A percentile compares a stretch with the other conserved stretches of the same genome.
phyloP scores from a whole-genome alignment of 768 basidiomycete genomes.

The Tricholoma furcatifolium region DNA sequence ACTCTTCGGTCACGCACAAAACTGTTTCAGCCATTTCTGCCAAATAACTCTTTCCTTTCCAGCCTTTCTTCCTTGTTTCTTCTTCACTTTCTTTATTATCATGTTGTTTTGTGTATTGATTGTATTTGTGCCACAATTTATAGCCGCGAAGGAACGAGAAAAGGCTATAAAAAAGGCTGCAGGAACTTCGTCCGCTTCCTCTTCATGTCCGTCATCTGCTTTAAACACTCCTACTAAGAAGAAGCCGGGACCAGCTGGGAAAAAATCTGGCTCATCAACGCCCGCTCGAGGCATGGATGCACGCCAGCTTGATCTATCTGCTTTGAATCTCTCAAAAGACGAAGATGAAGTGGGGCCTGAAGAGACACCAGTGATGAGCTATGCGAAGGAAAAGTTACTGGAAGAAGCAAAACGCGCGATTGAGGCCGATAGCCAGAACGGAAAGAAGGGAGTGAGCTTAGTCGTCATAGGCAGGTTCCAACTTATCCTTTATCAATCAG shows the following conservation, averaged over 20 bases:
- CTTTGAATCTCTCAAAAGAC: slow-evolving; percentile 59
- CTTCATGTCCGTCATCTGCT: slow-evolving; percentile 47
- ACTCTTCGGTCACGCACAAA: slow-evolving; percentile 22
- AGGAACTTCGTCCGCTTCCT: slow-evolving; percentile 39
- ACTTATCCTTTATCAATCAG: background rate
- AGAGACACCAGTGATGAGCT: slow-evolving; percentile 59
- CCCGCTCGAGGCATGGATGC: slow-evolving; percentile 48
- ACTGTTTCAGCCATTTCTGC: slow-evolving; percentile 18
- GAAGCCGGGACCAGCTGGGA: slow-evolving; percentile 36
- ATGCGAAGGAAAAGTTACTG: slow-evolving; percentile 79
- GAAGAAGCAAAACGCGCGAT: slow-evolving; percentile 69
- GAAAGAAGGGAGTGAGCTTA: slow-evolving; percentile 75
- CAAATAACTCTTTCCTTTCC: slow-evolving; percentile 18
- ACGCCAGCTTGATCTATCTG: slow-evolving; percentile 70
- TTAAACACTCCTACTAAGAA: slow-evolving; percentile 40
- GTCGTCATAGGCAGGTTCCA: slow-evolving; percentile 80
- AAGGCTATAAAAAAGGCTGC: slow-evolving; percentile 58
- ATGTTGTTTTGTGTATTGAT: slow-evolving; percentile 33
- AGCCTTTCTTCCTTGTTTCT: slow-evolving; percentile 15
- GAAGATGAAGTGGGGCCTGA: slow-evolving; percentile 44
- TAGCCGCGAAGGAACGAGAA: slow-evolving; percentile 81
- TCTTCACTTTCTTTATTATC: slow-evolving; percentile 23
- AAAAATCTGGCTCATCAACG: slow-evolving; percentile 41
- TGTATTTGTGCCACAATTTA: slow-evolving; percentile 38
- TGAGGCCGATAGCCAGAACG: slow-evolving; percentile 43